Evolutionary conservation across 129 eudicot species (phyloP), one percentile per base, ranked within the genome.

Genomic region (Pseudognaphalium luteoalbum): DNA sequence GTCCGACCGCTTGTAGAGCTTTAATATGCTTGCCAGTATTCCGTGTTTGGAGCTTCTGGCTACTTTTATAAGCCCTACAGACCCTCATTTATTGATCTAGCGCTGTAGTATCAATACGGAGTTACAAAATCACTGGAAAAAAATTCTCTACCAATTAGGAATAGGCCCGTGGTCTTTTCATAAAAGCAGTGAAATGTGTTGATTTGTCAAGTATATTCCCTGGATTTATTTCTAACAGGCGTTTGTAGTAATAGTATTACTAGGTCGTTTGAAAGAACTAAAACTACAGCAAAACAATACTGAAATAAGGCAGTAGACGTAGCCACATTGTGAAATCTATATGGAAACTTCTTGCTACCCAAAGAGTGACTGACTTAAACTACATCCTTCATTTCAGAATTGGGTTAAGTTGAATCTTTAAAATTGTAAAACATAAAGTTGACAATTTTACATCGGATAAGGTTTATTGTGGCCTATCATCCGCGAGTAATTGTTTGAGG

Each of bases 11-110:
- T 54, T 42, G 15, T 52, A 72, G 44, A 57, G 29, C 21, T 33
- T 72, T 34, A 72, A 33, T 32, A 33, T 29, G 32, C 6, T 32
- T 72, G 30, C 66, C 65, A 59, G 22, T 21, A n/a, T 72, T 72
- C 56, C 35, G 22, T 22, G 12, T 22, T 35, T 19, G 77, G 29
- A 60, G 56, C 76, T 72, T 37, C 32, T 4, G 8, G 19, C 67
- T 52, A 52, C 32, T 32, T 56, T 20, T 54, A 54, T 56, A 32
- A n/a, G n/a, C 52, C 33, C 51, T 34, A 35, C 11, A 56, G 29
- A 29, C 32, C 19, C 20, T 11, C 34, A 35, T 19, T 11, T 30
- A 32, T 34, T 50, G 56, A 50, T 4, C 5, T n/a, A 56, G 10
- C 11, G 10, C 10, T 17, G 61, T n/a, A 56, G 28, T n/a, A 5